Evolutionary conservation across 2,329 filamentous ascomycete species (phyloP), one percentile per base, ranked within the genome.

Genomic region (Fusarium sp.): DNA sequence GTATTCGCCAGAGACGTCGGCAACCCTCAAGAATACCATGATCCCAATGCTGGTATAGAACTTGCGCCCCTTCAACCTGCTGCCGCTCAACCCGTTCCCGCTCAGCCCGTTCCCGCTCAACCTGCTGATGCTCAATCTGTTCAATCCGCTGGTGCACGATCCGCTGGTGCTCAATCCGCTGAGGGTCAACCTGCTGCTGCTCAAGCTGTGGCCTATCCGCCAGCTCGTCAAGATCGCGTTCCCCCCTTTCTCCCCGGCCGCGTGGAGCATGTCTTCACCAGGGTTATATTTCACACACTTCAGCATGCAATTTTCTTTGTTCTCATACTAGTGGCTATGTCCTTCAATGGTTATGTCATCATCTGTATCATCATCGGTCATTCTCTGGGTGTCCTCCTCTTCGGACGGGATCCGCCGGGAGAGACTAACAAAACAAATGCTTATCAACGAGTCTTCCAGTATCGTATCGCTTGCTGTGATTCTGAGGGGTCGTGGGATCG

Each of bases 361-460:
- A 91, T 95, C 66, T 93, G 90, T 74, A 94, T 96, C 79, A 89
- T 95, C 70, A 88, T 95, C 61, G 94, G 94, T 4, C 90, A 92
- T 1, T 94, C 72, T 63, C 95, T 10, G 94, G 93, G 22, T 86
- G n/a, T 88, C 18, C 93, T 95, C 71, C 78, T 93, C 66, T 95
- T 94, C 79, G 88, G 90, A 35, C 95, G 92, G 92, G 91, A 93
- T 79, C 83, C 80, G 0, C 75, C 89, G 22, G 70, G 77, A 13
- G 69, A 48, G 8, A 68, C 73, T 20, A 65, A 73, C 10, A 74
- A 79, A 35, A 83, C 81, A 7, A 82, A 79, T 45, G 83, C 82
- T 13, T 71, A 80, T 15, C 77, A 79, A 14, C 82, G 79, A 41
- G 82, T 81, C 11, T 71, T 80, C 20, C 77, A 78, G n/a, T n/a